Evolutionary conservation across 768 basidiomycete genomes (phyloP), one percentile per base, ranked within the genome.

Genomic region (Trametes punicea): DNA sequence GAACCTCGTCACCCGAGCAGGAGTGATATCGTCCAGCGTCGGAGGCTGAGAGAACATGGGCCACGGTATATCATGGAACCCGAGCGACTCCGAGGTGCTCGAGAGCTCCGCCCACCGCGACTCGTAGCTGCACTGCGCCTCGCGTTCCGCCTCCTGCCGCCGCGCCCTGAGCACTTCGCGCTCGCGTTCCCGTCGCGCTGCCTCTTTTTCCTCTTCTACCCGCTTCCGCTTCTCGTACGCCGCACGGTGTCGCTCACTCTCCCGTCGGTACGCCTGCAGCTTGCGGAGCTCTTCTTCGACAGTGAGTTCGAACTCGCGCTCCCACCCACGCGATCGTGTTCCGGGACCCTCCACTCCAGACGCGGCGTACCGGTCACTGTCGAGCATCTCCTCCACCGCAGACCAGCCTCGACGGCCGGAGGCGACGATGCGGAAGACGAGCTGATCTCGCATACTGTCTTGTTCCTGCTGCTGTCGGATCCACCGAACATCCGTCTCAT

Each of bases 31-130:
- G 27, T 75, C 78, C 2, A 72, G 70, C 39, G 62, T 66, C 20
- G 61, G 62, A n/a, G 84, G 81, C 11, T 67, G 63, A 11, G 65
- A 59, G 46, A 77, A 67, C 57, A 81, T 61, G 30, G 89, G 89
- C 90, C 90, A 93, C 9, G 90, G 90, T 45, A 89, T 81, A 42
- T 74, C 75, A 38, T 73, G 69, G 74, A 92, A 90, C 0, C 72
- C 70, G 41, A 90, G 72, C 20, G 69, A 61, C 42, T 77, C 78
- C 13, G 77, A 67, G n/a, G 78, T 50, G 50, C 44, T 51, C 53
- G 69, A 62, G 56, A 89, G 66, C 55, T 70, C 69, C n/a, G 71
- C 64, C 90, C 89, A 92, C 54, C 79, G 76, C 31, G 71, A 69
- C 69, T 92, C 87, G 70, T 92, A 88, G 46, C 62, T 68, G 44